Conservation (phyloP, 768 basidiomycete genomes). For the Mycena polygramma region DNA sequence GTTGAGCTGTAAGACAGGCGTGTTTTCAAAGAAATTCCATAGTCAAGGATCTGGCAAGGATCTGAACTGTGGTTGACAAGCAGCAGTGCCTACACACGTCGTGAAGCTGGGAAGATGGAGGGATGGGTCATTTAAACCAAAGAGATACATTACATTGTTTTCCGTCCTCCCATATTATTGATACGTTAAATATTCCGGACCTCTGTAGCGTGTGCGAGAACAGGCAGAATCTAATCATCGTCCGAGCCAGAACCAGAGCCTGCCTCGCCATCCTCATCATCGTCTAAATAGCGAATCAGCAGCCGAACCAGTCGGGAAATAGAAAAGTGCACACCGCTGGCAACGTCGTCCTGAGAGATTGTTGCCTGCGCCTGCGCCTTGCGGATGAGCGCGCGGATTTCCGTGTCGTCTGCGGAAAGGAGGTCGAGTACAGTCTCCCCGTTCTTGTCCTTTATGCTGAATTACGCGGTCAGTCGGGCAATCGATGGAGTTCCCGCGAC, state of each 20-base stretch:
- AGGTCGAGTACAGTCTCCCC: constrained; percentile 70
- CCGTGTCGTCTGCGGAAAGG: constrained; percentile 65
- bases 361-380: constrained; percentile 66
- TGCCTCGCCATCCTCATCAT: constrained; percentile 43
- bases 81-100: no score
- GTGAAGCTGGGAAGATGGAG: no score
- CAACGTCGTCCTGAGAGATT: constrained; percentile 73
- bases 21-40: no score
- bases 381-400: constrained; percentile 63
- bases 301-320: not conserved
- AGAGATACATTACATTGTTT: constrained; percentile 21
- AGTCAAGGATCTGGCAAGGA: no score
- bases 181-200: constrained; percentile 29
- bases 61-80: no score
- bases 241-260: constrained; percentile 53
- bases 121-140: no score
- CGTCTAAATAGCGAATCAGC: constrained; percentile 16
- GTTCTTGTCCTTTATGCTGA: constrained; percentile 80
- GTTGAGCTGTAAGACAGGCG: no score
- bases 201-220: constrained; percentile 8
- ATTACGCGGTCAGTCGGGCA: not conserved
- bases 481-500: constrained; percentile 1
- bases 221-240: constrained; percentile 41
- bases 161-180: constrained; percentile 18
- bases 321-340: constrained; percentile 59